Evolutionary conservation across 2,329 filamentous ascomycete genomes (phyloP).

Genomic region (Xylariomycetidae sp.): DNA sequence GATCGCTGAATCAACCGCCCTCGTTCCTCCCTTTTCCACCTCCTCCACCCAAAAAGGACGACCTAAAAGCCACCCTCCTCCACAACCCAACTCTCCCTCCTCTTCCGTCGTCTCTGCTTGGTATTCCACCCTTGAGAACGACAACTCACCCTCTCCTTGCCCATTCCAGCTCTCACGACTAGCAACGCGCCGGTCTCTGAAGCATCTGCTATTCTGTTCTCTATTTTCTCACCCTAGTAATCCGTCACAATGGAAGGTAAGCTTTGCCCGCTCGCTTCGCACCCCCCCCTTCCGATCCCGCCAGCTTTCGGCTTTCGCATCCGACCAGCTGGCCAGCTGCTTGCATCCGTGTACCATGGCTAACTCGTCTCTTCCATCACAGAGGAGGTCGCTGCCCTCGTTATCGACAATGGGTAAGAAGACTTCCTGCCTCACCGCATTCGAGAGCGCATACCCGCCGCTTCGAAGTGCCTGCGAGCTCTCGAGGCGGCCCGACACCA

Average conservation of each 20-base stretch:
- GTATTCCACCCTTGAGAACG: too few species aligned
- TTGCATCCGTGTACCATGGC: constrained; percentile 23
- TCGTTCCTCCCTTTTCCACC: constrained; percentile 25
- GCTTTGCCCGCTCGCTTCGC: constrained; percentile 29
- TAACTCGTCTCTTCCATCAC: constrained; percentile 40
- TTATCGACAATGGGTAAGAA: constrained; percentile 99
- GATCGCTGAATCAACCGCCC: constrained; percentile 19
- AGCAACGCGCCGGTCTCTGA: constrained; percentile 30
- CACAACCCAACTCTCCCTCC: constrained; percentile 15
- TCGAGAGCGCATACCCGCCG: constrained; percentile 14
- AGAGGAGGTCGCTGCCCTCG: constrained; percentile 99
- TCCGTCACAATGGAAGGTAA: constrained; percentile 59
- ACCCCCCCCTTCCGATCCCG: constrained; percentile 16
- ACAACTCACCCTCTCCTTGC: constrained; percentile 24
- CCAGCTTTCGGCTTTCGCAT: constrained; percentile 7
- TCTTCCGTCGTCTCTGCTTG: constrained; percentile 30
- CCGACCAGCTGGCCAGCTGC: constrained; percentile 5
- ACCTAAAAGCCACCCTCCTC: constrained; percentile 22
- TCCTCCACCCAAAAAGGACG: constrained; percentile 18
- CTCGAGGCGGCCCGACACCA: constrained; percentile 1
- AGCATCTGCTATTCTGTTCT: constrained; percentile 15
- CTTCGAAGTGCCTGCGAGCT: constrained; percentile 6
- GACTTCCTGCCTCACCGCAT: constrained; percentile 33
- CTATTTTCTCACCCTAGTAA: constrained; percentile 32
- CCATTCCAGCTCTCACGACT: constrained; percentile 26